Evolutionary conservation across 805 yeast genomes (phyloP).

Genomic region (Vanderwaltozyma yarrowii): DNA sequence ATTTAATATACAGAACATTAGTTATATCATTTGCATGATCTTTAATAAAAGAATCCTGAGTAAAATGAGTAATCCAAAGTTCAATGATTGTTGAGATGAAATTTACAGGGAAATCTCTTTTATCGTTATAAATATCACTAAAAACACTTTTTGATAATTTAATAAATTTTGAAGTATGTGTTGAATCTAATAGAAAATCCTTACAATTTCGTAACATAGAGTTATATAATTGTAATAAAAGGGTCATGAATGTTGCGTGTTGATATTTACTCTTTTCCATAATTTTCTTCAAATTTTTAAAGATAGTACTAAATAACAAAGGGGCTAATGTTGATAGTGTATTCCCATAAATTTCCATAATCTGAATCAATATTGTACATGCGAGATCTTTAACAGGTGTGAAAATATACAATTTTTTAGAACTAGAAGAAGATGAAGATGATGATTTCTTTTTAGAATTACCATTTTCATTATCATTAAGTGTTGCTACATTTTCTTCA

Average conservation of each 20-base stretch:
- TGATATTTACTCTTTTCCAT: constrained; percentile 23
- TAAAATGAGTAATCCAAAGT: constrained; percentile 15
- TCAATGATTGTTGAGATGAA: constrained; percentile 21
- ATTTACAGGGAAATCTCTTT: constrained; percentile 19
- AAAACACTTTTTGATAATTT: constrained; percentile 19
- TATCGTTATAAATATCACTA: constrained; percentile 12
- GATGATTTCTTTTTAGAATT: constrained; percentile 14
- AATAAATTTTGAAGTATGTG: constrained; percentile 13
- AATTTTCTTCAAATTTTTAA: constrained; percentile 29
- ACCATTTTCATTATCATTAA: constrained; percentile 3
- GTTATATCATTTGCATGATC: constrained; percentile 13
- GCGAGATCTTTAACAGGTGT: constrained; percentile 25
- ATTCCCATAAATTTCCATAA: constrained; percentile 28
- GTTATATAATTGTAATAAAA: constrained; percentile 15
- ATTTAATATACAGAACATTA: constrained; percentile 12
- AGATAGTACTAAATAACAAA: constrained; percentile 18
- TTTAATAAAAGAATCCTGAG: constrained; percentile 14
- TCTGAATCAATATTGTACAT: constrained; percentile 19
- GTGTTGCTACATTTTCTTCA: constrained; percentile 19
- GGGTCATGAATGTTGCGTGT: constrained; percentile 24
- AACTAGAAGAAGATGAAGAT: no score
- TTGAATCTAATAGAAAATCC: constrained; percentile 4
- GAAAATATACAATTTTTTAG: constrained; percentile 14
- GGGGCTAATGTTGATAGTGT: constrained; percentile 29
- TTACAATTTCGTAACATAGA: constrained; percentile 15